These are phyloP conservation scores for Sutorius australiensis DNA, from an alignment of 768 basidiomycete species.

Conservation along the genomic window DNA sequence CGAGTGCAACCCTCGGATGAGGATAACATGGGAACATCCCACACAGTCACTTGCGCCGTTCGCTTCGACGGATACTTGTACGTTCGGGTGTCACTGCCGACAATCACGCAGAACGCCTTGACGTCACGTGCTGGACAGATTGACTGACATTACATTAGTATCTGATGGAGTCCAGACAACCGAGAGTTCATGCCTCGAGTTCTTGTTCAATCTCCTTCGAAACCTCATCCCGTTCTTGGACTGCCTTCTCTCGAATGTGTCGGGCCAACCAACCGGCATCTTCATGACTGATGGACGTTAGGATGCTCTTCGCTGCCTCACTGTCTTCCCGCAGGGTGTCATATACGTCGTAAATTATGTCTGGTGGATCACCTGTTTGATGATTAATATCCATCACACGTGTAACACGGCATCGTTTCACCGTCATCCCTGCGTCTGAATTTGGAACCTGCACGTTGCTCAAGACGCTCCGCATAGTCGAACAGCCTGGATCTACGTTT, in stretches of 20 bases:
- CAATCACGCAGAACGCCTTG: conserved; percentile 69
- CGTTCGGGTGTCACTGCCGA: conserved; percentile 61
- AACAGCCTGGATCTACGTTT: conserved; percentile 51
- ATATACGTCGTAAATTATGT: conserved; percentile 52
- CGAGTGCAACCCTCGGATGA: conserved; percentile 48
- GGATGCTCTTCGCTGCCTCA: conserved; percentile 38
- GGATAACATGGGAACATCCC: conserved; percentile 62
- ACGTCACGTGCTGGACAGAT: conserved; percentile 72
- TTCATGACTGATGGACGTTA: conserved; percentile 38
- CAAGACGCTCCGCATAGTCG: conserved; percentile 63
- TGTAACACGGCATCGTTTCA: conserved; percentile 14
- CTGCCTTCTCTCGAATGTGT: conserved; percentile 46
- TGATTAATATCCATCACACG: not conserved
- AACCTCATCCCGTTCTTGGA: conserved; percentile 47
- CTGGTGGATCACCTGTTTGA: conserved; percentile 32
- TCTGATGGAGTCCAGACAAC: not conserved
- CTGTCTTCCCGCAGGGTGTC: conserved; percentile 59
- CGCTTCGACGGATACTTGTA: conserved; percentile 49
- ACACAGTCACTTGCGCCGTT: conserved; percentile 75
- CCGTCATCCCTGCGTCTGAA: conserved; percentile 43
- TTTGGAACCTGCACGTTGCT: conserved; percentile 49
- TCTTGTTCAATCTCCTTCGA: conserved; percentile 67
- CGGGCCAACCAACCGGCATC: conserved; percentile 65
- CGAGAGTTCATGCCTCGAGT: conserved; percentile 52
- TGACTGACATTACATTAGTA: conserved; percentile 34